Percentiles rank a stretch among this genome's conserved stretches.
These are phyloP conservation scores for Sambucus nigra DNA, from an alignment of 129 eudicot species.

Conservation along the genomic window DNA sequence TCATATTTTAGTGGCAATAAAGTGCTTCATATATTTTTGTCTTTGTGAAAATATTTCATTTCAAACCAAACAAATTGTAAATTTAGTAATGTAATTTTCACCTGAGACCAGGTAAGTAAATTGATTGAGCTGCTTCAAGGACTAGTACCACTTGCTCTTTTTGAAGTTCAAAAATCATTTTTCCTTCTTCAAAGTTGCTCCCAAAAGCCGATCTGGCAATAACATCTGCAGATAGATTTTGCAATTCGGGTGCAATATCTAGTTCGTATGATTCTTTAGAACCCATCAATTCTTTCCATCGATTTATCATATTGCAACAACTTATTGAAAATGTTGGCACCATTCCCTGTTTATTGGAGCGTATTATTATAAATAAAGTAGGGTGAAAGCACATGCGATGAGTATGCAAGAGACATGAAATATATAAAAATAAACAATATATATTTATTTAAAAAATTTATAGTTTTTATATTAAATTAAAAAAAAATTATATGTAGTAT, in stretches of 20 bases:
- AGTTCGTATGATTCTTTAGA: slow-evolving; percentile 13
- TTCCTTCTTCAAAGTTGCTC: slow-evolving; percentile 46
- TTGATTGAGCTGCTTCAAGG: slow-evolving; percentile 30
- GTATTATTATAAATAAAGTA: neutral
- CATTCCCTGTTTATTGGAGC: slow-evolving; percentile 19
- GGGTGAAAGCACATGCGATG: neutral
- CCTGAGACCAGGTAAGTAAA: slow-evolving; percentile 55
- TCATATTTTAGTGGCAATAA: no score
- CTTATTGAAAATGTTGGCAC: slow-evolving; percentile 27
- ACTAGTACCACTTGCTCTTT: slow-evolving; percentile 27
- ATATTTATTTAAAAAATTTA: no score
- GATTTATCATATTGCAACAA: slow-evolving; percentile 21
- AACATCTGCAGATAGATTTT: slow-evolving; percentile 38
- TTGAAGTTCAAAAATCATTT: slow-evolving; percentile 36
- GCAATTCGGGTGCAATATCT: slow-evolving; percentile 23
- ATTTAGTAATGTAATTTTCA: slow-evolving; percentile 4
- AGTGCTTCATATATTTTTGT: no score
- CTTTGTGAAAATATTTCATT: no score
- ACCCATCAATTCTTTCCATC: slow-evolving; percentile 13
- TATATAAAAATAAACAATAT: no score
- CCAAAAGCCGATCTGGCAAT: slow-evolving; percentile 54
- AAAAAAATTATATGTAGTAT: no score
- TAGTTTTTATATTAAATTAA: no score
- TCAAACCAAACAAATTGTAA: no score
- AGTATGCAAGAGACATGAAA: neutral